phyloP scores from a whole-genome alignment of 2,329 filamentous ascomycete genomes.

The Apiospora marii region DNA sequence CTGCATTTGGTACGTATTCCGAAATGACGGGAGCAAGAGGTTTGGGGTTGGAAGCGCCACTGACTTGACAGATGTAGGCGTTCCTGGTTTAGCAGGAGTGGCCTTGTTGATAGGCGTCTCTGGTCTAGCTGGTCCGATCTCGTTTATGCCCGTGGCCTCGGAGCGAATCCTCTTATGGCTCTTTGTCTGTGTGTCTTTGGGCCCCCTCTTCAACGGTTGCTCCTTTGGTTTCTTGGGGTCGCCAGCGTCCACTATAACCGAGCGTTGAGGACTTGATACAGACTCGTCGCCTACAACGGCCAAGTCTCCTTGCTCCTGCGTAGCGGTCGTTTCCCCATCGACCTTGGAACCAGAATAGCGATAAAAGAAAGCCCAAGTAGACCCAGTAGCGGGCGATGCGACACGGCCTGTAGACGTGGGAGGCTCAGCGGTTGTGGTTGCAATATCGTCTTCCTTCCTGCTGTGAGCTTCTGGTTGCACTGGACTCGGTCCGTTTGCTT shows the following conservation, averaged over 20 bases:
- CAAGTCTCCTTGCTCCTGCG: conserved; percentile 57
- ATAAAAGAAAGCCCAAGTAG: conserved; percentile 86
- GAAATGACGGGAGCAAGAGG: conserved; percentile 74
- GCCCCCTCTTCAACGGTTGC: conserved; percentile 36
- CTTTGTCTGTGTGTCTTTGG: conserved; percentile 41
- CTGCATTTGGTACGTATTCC: conserved; percentile 71
- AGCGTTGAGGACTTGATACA: conserved; percentile 60
- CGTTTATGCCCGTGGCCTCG: conserved; percentile 56
- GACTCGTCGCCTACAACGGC: conserved; percentile 66
- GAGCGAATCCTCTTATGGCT: conserved; percentile 56
- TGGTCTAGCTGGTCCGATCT: conserved; percentile 43
- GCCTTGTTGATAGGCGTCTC: conserved; percentile 42
- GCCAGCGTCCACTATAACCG: conserved; percentile 53
- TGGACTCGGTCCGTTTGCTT: conserved; percentile 27
- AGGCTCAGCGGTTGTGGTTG: conserved; percentile 53
- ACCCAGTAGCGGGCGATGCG: conserved; percentile 58
- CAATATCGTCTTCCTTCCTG: conserved; percentile 47
- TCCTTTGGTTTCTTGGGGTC: conserved; percentile 44
- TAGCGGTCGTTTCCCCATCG: conserved; percentile 37
- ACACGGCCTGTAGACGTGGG: conserved; percentile 35
- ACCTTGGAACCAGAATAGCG: conserved; percentile 57
- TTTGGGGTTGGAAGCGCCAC: conserved; percentile 64
- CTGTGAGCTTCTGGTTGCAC: conserved; percentile 33
- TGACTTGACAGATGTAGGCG: conserved; percentile 46
- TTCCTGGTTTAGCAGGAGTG: conserved; percentile 40